Conservation (phyloP, 768 basidiomycete genomes). For the Rhodotorula babjevae region DNA sequence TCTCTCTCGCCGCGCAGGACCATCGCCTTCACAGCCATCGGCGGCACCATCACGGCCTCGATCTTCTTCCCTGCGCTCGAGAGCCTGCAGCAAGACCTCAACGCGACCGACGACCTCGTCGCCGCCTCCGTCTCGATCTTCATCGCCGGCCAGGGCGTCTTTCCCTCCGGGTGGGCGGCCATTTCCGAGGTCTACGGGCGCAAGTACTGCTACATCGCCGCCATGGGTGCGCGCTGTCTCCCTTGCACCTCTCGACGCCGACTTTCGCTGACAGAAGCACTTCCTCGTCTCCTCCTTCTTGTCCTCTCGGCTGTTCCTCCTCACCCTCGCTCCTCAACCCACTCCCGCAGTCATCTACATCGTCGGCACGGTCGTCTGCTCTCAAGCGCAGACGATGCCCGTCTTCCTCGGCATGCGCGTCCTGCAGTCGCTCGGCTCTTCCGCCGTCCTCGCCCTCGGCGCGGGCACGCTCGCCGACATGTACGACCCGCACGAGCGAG, state of each 20-base stretch:
- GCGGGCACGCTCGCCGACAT: constrained; percentile 63
- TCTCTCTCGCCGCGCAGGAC: background rate
- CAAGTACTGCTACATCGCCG: constrained; percentile 53
- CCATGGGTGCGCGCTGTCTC: background rate
- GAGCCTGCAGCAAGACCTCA: constrained; percentile 49
- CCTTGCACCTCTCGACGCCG: too few species aligned
- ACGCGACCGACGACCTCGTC: constrained; percentile 60
- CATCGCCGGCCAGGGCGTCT: constrained; percentile 62
- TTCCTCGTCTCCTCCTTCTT: too few species aligned
- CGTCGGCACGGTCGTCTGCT: constrained; percentile 58
- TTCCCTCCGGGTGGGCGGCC: constrained; percentile 63
- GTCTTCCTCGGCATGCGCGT: constrained; percentile 65
- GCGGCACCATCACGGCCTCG: constrained; percentile 24
- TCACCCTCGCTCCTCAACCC: constrained; percentile 54
- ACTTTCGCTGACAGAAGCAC: too few species aligned
- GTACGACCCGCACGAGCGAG: constrained; percentile 62
- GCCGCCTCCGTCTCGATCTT: constrained; percentile 67
- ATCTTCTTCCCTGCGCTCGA: constrained; percentile 40
- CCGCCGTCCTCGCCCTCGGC: constrained; percentile 66
- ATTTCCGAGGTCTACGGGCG: constrained; percentile 71
- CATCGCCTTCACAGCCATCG: constrained; percentile 24
- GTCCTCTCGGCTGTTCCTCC: background rate
- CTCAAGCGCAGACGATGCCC: constrained; percentile 56
- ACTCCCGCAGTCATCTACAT: constrained; percentile 50
- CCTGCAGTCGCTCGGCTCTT: constrained; percentile 64